Conservation (phyloP, 257 asterid genomes). For the Nicotiana benthamiana region DNA sequence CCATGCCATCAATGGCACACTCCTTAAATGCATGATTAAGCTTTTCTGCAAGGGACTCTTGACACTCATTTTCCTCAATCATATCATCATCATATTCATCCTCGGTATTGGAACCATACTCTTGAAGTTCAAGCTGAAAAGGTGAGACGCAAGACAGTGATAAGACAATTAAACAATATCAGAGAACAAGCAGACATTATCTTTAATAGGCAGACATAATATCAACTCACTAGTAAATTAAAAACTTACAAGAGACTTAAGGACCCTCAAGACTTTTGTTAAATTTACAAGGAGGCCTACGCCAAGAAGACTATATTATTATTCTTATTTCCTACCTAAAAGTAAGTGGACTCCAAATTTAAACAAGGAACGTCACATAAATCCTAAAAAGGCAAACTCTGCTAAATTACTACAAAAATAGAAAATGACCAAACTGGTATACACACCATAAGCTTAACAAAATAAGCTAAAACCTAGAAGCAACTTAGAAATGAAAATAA, state of each 20-base stretch:
- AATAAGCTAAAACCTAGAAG: neutral
- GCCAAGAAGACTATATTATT: neutral
- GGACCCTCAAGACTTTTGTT: neutral
- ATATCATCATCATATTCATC: slow-evolving; percentile 38
- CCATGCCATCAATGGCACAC: slow-evolving; percentile 14
- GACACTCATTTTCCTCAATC: slow-evolving; percentile 39
- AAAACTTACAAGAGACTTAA: neutral
- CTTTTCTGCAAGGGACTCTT: slow-evolving; percentile 53
- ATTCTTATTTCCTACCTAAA: neutral
- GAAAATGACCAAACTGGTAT: neutral
- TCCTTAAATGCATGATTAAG: slow-evolving; percentile 49
- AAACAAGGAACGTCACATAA: neutral
- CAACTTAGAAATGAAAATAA: neutral
- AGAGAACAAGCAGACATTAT: neutral
- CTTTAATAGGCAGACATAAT: neutral
- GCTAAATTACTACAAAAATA: neutral
- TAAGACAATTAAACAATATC: neutral
- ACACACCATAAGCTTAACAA: neutral
- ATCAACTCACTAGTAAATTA: neutral
- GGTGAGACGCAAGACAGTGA: slow-evolving; percentile 9
- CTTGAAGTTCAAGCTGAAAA: slow-evolving; percentile 67
- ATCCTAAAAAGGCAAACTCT: neutral
- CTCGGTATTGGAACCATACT: slow-evolving; percentile 61
- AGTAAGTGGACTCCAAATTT: neutral
- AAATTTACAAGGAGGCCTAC: neutral